Percentiles rank a stretch among this genome's conserved stretches.
Evolutionary conservation across 2,329 filamentous ascomycete genomes (phyloP).

Genomic region (Ophiostoma populinum): DNA sequence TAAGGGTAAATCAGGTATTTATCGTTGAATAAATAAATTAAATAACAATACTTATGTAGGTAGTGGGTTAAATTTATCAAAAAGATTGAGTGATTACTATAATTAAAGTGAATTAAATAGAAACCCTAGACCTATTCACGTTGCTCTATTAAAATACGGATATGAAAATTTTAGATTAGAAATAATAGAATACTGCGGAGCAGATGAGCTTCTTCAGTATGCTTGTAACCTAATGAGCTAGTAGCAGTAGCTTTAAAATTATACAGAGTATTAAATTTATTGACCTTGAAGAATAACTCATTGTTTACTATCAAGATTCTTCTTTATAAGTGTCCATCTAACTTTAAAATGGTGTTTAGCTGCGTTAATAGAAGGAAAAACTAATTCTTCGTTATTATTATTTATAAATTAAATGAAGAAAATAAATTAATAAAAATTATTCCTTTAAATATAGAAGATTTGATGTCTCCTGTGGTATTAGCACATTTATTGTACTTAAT

Average conservation of each 20-base stretch:
- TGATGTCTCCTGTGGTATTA: too few species aligned
- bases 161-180: slow-evolving; percentile 7
- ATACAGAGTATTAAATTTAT: too few species aligned
- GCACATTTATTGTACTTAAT: neutral
- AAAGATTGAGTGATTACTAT: slow-evolving; percentile 8
- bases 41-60: slow-evolving; percentile 6
- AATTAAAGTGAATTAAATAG: slow-evolving; percentile 2
- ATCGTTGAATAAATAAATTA: slow-evolving; percentile 6
- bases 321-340: too few species aligned
- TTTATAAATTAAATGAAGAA: neutral
- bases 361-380: neutral
- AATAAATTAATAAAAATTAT: too few species aligned
- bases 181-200: slow-evolving; percentile 9
- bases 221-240: too few species aligned
- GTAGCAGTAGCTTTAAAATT: too few species aligned
- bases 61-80: slow-evolving; percentile 2
- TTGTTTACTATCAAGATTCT: too few species aligned
- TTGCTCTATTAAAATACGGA: slow-evolving; percentile 8
- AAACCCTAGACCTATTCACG: slow-evolving; percentile 6
- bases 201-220: too few species aligned
- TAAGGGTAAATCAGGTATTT: slow-evolving; percentile 4
- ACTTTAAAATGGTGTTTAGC: slow-evolving; percentile 9
- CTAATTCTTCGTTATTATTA: neutral
- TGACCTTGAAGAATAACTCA: too few species aligned
- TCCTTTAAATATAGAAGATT: too few species aligned